phyloP scores from a whole-genome alignment of 495 filamentous ascomycete species.

The Beverwykella pulmonaria region DNA sequence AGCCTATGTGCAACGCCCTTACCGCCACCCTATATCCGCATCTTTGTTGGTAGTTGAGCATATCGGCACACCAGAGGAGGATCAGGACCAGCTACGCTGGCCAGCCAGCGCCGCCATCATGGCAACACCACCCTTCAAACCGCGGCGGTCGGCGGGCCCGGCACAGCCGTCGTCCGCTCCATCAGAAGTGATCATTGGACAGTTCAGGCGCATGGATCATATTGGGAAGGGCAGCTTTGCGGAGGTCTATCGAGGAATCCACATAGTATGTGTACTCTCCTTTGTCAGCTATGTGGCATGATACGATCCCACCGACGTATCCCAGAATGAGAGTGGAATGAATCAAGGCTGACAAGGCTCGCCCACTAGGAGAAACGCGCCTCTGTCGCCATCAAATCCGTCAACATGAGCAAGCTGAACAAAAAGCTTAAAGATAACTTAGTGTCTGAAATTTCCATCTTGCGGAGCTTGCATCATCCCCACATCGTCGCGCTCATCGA shows the following conservation, averaged over 20 bases:
- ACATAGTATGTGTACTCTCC: constrained; percentile 65
- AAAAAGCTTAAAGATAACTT: constrained; percentile 96
- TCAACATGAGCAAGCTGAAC: constrained; percentile 85
- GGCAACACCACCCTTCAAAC: constrained; percentile 49
- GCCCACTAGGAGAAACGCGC: constrained; percentile 56
- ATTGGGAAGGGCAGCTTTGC: constrained; percentile 97
- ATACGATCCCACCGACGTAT: background rate
- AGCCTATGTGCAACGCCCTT: constrained; percentile 52
- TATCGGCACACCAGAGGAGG: background rate
- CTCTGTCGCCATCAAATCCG: constrained; percentile 92
- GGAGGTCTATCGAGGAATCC: constrained; percentile 83
- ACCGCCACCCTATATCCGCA: constrained; percentile 53
- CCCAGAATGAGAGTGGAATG: background rate
- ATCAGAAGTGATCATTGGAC: constrained; percentile 68
- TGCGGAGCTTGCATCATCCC: constrained; percentile 88
- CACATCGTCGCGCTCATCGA: constrained; percentile 96
- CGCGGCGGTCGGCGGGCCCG: constrained; percentile 52
- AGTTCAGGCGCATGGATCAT: constrained; percentile 75
- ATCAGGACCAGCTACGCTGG: constrained; percentile 22
- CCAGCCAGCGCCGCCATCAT: constrained; percentile 41
- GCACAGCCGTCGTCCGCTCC: constrained; percentile 42
- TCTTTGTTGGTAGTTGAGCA: constrained; percentile 49
- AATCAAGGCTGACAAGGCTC: background rate
- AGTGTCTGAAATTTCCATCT: constrained; percentile 89
- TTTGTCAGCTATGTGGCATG: background rate